These are phyloP conservation scores for Holtermanniella nyarrowii DNA, from an alignment of 768 basidiomycete genomes.

Conservation along the genomic window DNA sequence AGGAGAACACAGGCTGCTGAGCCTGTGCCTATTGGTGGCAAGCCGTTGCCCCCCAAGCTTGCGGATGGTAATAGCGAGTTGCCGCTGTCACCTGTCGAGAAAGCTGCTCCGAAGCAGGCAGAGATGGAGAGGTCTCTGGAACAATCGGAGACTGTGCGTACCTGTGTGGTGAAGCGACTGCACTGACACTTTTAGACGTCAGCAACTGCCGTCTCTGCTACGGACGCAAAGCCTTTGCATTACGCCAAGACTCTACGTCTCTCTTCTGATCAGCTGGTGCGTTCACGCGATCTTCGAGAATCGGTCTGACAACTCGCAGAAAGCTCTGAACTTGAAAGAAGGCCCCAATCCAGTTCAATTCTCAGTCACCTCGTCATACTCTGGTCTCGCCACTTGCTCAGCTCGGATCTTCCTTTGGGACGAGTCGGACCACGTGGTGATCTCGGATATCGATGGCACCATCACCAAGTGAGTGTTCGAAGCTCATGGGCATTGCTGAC, in stretches of 20 bases:
- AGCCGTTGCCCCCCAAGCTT: background rate
- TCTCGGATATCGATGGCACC: conserved; percentile 97
- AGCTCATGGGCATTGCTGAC: background rate
- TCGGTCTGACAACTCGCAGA: conserved; percentile 46
- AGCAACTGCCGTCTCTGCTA: background rate
- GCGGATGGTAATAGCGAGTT: background rate
- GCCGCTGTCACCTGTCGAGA: background rate
- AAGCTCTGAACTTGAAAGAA: conserved; percentile 68
- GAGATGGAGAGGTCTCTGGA: no score
- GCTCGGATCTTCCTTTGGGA: conserved; percentile 96
- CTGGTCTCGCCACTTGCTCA: conserved; percentile 68
- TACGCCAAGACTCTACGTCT: conserved; percentile 87
- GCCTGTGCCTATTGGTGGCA: no score
- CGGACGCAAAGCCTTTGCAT: conserved; percentile 43
- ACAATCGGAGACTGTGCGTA: no score
- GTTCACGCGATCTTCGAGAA: conserved; percentile 23
- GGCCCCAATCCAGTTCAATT: conserved; percentile 90
- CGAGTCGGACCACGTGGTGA: conserved; percentile 73
- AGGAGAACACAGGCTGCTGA: conserved; percentile 8
- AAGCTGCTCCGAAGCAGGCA: no score
- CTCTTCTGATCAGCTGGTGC: conserved; percentile 85
- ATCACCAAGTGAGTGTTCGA: conserved; percentile 72
- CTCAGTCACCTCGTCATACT: conserved; percentile 66
- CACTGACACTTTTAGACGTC: background rate
- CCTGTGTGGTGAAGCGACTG: background rate